These are phyloP conservation scores for Diplocarpon mali DNA, from an alignment of 2,329 filamentous ascomycete genomes.

Conservation along the genomic window DNA sequence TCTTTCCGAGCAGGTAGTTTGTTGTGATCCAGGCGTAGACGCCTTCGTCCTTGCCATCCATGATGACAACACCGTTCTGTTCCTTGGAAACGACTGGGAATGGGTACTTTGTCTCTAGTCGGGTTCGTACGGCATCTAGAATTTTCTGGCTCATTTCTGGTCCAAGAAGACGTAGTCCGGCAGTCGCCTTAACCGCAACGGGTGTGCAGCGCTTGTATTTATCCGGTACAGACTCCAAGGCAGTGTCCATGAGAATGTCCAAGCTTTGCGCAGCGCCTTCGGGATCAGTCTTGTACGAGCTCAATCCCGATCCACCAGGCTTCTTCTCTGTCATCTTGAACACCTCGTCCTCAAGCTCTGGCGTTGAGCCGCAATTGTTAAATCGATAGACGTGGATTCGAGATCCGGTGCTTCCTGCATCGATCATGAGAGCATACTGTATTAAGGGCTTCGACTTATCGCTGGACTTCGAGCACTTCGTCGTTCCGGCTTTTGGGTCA, in stretches of 20 bases:
- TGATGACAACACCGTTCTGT: slow-evolving; percentile 83
- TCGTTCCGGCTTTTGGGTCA: slow-evolving; percentile 54
- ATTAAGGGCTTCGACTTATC: slow-evolving; percentile 86
- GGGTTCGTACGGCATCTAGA: slow-evolving; percentile 68
- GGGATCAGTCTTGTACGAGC: slow-evolving; percentile 77
- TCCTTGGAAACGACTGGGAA: slow-evolving; percentile 86
- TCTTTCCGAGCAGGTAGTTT: slow-evolving; percentile 97
- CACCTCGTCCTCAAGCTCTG: slow-evolving; percentile 82
- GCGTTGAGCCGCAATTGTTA: slow-evolving; percentile 96
- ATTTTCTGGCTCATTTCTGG: slow-evolving; percentile 72
- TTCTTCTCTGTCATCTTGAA: slow-evolving; percentile 91
- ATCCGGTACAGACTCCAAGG: slow-evolving; percentile 74
- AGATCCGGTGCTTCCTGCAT: slow-evolving; percentile 94
- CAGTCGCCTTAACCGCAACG: slow-evolving; percentile 95
- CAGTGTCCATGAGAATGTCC: slow-evolving; percentile 77
- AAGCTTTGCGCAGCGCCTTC: slow-evolving; percentile 82
- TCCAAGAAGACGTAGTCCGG: slow-evolving; percentile 81
- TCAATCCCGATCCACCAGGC: slow-evolving; percentile 63
- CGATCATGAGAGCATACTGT: slow-evolving; percentile 97
- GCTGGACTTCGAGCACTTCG: slow-evolving; percentile 71
- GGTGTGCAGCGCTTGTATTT: slow-evolving; percentile 86
- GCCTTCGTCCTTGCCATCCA: slow-evolving; percentile 95
- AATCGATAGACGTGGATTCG: slow-evolving; percentile 98
- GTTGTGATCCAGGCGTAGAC: slow-evolving; percentile 99
- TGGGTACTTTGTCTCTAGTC: slow-evolving; percentile 80